These are phyloP conservation scores for Solanum dulcamara DNA, from an alignment of 257 asterid genomes.

Conservation along the genomic window DNA sequence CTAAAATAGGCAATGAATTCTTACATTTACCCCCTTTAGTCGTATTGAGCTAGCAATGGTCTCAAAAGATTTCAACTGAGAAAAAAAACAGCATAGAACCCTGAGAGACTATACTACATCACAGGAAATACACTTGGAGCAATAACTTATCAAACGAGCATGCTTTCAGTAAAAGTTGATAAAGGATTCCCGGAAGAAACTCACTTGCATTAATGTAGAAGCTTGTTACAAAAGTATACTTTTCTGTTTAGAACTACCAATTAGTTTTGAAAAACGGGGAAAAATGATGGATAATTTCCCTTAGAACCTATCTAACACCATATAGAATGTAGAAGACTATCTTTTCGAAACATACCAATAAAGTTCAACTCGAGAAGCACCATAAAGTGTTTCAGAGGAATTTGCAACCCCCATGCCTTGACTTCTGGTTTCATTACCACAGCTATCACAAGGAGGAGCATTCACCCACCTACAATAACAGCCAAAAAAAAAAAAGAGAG, in stretches of 20 bases:
- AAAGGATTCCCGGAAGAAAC: neutral
- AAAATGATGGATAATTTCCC: neutral
- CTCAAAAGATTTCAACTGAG: neutral
- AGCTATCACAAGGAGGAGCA: constrained; percentile 81
- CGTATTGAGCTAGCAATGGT: neutral
- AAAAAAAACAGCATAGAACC: neutral
- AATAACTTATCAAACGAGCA: neutral
- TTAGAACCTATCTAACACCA: neutral
- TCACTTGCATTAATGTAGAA: neutral
- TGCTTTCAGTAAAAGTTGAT: neutral
- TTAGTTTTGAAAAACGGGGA: neutral
- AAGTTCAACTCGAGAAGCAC: constrained; percentile 85
- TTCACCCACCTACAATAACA: constrained; percentile 71
- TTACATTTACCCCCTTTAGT: neutral
- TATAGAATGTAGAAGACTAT: neutral
- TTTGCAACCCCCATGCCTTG: constrained; percentile 70
- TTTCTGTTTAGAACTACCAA: neutral
- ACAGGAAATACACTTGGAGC: neutral
- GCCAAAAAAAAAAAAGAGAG: neutral
- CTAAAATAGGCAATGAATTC: neutral
- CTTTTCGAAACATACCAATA: constrained; percentile 36
- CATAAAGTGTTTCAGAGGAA: constrained; percentile 50
- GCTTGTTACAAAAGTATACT: neutral
- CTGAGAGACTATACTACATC: neutral
- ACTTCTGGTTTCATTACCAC: constrained; percentile 49